Percentiles rank a stretch among this genome's conserved stretches.
Evolutionary conservation across 257 asterid genomes (phyloP).

Genomic region (Rubia yunnanensis): DNA sequence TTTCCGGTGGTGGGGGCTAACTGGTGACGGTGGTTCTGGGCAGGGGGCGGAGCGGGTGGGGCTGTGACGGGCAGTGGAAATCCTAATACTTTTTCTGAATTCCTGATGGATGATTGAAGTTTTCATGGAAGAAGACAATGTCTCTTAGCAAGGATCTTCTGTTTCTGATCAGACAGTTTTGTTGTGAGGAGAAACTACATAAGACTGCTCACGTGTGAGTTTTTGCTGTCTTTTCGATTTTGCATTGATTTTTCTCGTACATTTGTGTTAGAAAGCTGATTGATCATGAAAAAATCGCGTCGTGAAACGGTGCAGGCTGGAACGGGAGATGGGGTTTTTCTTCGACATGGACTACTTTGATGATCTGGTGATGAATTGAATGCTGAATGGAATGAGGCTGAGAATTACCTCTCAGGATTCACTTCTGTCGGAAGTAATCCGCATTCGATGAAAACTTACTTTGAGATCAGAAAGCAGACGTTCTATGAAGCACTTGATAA

Average conservation of each 20-base stretch:
- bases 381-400: constrained; percentile 54
- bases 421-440: constrained; percentile 37
- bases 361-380: constrained; percentile 34
- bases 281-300: not conserved
- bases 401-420: constrained; percentile 54
- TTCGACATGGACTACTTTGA: constrained; percentile 54
- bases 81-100: too few relatives aligned
- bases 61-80: too few relatives aligned
- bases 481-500: constrained; percentile 71
- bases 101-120: constrained; percentile 1
- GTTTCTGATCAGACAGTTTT: constrained; percentile 61
- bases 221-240: too few relatives aligned
- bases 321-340: constrained; percentile 61
- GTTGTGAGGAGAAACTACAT: constrained; percentile 54
- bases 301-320: constrained; percentile 37
- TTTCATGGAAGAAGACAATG: constrained; percentile 19
- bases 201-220: constrained; percentile 64
- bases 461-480: constrained; percentile 73
- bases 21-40: too few relatives aligned
- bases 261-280: not conserved
- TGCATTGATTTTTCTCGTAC: not conserved
- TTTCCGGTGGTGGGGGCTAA: too few relatives aligned
- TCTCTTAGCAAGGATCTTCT: constrained; percentile 51
- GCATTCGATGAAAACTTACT: constrained; percentile 52
- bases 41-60: too few relatives aligned